Base-by-base conservation (phyloP, 805 yeast genomes). In the Barnettozyma botsteinii region DNA sequence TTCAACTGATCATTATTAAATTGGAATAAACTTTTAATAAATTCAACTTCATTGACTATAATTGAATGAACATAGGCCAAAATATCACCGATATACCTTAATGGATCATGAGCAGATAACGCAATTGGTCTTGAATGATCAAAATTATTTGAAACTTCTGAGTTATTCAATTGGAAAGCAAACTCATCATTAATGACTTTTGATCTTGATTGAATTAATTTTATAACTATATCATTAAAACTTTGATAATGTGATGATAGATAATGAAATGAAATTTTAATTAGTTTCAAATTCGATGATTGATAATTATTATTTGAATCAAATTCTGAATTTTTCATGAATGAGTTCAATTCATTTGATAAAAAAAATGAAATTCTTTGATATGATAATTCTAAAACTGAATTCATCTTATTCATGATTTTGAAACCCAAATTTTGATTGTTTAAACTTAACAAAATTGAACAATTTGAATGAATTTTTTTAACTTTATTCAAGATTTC, bases 11-110 rank as follows among this genome's bases (percentile, higher is more conserved):
- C 45, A 12, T 50, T 53, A 28, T 63, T 62, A 33, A 66, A 61
- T 33, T 71, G 70, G 40, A 91, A 79, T 37, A 91, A 61, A 15
- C 79, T 70, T 8, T 70, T 70, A 20, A 91, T 70, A 23, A 81
- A 69, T 55, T 93, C 98, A 30, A 79, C 72, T 59, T 93, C 98
- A 61, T 86, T 85, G 4, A 88, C 95, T 23, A 88, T 79, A 5
- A 85, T 72, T 2, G 89, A 76, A 56, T 93, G 97, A 2, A 88
- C 72, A 66, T 84, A 85, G 0, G 98, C 98, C 28, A 93, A 64
- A 24, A 93, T 70, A 56, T 88, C 96, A 20, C 97, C 95, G 14
- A 86, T 67, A 48, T 80, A 89, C 40, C 96, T 69, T 20, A 79
- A 67, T 1, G 96, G 85, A 56, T 91, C 96, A 57, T 83, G 83